A percentile compares a stretch with the other conserved stretches of the same genome.
phyloP scores from a whole-genome alignment of 225 moss, liverwort and hornwort species.

The Polytrichum formosum region DNA sequence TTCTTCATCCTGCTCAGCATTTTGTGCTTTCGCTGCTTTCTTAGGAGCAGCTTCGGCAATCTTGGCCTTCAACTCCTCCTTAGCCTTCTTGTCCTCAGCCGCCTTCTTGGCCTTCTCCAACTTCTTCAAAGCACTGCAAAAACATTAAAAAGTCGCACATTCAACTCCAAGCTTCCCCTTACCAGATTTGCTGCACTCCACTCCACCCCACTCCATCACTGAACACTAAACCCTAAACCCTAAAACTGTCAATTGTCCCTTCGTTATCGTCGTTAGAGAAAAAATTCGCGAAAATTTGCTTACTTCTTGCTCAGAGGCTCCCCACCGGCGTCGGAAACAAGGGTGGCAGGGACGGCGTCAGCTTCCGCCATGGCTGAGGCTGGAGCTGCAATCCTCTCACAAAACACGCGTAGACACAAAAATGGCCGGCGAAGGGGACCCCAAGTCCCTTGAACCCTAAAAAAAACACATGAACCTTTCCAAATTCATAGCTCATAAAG shows the following conservation, averaged over 20 bases:
- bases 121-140: conserved; percentile 31
- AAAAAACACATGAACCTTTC: no score
- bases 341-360: background rate
- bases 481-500: no score
- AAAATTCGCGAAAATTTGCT: background rate
- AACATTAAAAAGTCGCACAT: background rate
- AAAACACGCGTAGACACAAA: no score
- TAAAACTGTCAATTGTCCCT: no score
- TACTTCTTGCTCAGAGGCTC: conserved; percentile 16
- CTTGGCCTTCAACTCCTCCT: conserved; percentile 54
- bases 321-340: background rate
- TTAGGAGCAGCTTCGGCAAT: conserved; percentile 36
- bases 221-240: no score
- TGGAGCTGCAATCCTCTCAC: no score
- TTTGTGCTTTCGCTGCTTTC: conserved; percentile 26
- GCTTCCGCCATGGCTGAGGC: conserved; percentile 2
- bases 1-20: conserved; percentile 65
- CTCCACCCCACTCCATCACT: no score
- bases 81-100: conserved; percentile 33
- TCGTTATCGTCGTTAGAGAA: no score
- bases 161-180: no score
- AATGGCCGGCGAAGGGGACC: no score
- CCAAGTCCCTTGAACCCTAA: no score
- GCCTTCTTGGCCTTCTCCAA: conserved; percentile 46
- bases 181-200: no score